phyloP scores from a whole-genome alignment of 768 basidiomycete genomes.

The Termitomyces sp. region DNA sequence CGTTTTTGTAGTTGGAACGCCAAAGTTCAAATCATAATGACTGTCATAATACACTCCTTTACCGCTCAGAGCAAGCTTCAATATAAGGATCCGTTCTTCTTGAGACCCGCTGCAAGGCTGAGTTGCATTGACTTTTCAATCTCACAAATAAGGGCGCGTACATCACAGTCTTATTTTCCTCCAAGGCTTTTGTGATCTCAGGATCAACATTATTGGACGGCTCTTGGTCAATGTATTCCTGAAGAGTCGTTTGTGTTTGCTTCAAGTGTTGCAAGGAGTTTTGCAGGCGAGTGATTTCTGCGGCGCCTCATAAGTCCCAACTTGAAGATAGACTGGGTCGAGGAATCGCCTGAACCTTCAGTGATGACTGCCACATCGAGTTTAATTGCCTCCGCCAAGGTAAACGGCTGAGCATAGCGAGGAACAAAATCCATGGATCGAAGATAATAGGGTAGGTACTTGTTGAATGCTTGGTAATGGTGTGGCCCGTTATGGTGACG shows the following conservation, averaged over 20 bases:
- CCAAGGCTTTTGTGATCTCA: constrained; percentile 53
- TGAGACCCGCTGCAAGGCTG: constrained; percentile 59
- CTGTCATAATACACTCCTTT: constrained; percentile 46
- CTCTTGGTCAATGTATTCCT: constrained; percentile 36
- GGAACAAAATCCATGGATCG: constrained; percentile 60
- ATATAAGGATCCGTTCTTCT: constrained; percentile 67
- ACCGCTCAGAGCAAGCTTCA: constrained; percentile 57
- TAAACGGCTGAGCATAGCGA: constrained; percentile 71
- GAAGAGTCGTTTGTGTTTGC: constrained; percentile 55
- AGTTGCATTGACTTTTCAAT: constrained; percentile 2
- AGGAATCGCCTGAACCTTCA: constrained; percentile 46
- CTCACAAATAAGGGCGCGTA: constrained; percentile 22
- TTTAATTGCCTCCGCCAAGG: constrained; percentile 53
- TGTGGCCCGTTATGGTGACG: not conserved
- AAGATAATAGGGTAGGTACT: not conserved
- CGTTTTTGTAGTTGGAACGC: not conserved
- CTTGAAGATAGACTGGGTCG: not conserved
- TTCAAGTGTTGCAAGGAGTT: constrained; percentile 63
- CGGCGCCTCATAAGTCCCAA: constrained; percentile 5
- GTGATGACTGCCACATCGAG: constrained; percentile 65
- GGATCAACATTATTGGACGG: constrained; percentile 37
- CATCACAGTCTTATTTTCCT: constrained; percentile 76
- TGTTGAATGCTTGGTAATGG: not conserved
- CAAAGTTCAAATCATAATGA: constrained; percentile 38
- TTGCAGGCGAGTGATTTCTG: constrained; percentile 74